Evolutionary conservation across 768 basidiomycete species (phyloP).

Genomic region (Mycena haematopus): DNA sequence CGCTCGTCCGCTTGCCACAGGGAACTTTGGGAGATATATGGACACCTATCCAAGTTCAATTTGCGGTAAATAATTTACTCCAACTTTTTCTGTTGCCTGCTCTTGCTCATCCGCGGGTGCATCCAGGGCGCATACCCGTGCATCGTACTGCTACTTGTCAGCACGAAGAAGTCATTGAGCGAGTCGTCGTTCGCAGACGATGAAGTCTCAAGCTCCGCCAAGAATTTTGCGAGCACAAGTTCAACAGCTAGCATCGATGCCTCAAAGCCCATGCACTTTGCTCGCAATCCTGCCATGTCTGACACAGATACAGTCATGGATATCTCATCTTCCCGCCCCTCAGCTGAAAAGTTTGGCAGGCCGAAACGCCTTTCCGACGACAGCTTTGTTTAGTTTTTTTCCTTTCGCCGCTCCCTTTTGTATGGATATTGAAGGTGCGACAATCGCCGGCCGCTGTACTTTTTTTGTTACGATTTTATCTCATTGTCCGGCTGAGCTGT

Average conservation of each 20-base stretch:
- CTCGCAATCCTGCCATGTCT: slow-evolving; percentile 10
- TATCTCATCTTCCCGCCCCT: background rate
- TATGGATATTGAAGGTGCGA: slow-evolving; percentile 3
- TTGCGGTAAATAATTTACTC: slow-evolving; percentile 17
- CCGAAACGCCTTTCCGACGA: slow-evolving; percentile 11
- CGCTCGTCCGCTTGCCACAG: slow-evolving; percentile 18
- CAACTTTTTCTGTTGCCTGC: background rate
- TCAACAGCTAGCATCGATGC: background rate
- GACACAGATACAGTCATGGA: background rate
- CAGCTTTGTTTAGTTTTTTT: slow-evolving; percentile 13
- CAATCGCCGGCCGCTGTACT: slow-evolving; percentile 7
- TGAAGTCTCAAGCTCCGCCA: background rate
- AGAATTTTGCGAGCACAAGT: background rate
- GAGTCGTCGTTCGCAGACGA: slow-evolving; percentile 20
- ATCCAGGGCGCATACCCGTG: slow-evolving; percentile 23
- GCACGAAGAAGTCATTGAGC: slow-evolving; percentile 19
- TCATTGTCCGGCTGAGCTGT: background rate
- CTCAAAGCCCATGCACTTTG: slow-evolving; percentile 9
- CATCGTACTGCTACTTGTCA: slow-evolving; percentile 28
- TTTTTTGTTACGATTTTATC: background rate
- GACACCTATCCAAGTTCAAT: slow-evolving; percentile 14
- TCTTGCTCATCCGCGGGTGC: background rate
- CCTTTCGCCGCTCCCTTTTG: background rate
- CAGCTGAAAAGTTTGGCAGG: background rate
- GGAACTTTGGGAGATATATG: slow-evolving; percentile 22